Evolutionary conservation across 1,139 yeast genomes (phyloP).

Genomic region (Yamadazyma membranifaciens): DNA sequence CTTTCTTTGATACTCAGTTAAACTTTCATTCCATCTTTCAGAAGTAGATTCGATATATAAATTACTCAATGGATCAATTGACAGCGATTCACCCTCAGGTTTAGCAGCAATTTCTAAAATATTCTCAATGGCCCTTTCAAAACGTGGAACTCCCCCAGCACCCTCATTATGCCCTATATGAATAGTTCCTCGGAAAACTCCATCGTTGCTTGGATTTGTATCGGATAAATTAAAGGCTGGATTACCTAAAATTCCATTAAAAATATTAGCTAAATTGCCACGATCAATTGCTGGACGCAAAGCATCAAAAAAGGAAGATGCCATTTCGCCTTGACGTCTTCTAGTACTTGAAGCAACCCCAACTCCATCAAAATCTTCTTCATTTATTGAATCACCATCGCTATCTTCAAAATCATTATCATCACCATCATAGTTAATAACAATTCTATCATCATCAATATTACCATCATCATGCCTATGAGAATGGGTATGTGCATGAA

Average conservation of each 20-base stretch:
- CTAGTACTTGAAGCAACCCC: constrained; percentile 13
- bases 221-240: not conserved
- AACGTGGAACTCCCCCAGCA: constrained; percentile 11
- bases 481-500: not conserved
- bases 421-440: constrained; percentile 4
- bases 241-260: constrained; percentile 19
- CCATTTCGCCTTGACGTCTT: constrained; percentile 22
- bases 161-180: constrained; percentile 13
- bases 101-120: constrained; percentile 20
- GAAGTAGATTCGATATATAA: constrained; percentile 53
- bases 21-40: constrained; percentile 70
- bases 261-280: constrained; percentile 18
- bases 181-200: constrained; percentile 19
- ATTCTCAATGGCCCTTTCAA: constrained; percentile 30
- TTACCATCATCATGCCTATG: constrained; percentile 13
- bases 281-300: constrained; percentile 22
- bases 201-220: constrained; percentile 12
- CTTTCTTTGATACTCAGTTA: constrained; percentile 48
- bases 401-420: constrained; percentile 18
- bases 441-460: constrained; percentile 25
- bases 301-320: constrained; percentile 25
- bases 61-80: constrained; percentile 18
- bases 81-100: constrained; percentile 7
- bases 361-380: constrained; percentile 20
- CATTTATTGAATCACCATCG: constrained; percentile 23